phyloP scores from a whole-genome alignment of 371 early-diverging fungal genomes.

The Mortierella sp. region DNA sequence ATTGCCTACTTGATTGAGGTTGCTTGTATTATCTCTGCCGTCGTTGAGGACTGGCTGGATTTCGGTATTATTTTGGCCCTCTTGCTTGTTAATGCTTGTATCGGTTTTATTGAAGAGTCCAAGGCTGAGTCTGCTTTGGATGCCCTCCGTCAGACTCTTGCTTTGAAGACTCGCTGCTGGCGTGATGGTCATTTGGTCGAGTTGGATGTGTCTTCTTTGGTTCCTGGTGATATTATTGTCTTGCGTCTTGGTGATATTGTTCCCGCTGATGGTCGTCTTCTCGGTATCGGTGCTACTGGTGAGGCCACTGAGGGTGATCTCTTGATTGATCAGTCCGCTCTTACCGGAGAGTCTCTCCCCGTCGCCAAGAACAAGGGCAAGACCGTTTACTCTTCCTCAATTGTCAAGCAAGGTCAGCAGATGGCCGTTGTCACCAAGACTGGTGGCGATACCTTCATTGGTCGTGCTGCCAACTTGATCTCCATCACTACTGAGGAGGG shows the following conservation, averaged over 20 bases:
- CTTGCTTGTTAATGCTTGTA: slow-evolving; percentile 87
- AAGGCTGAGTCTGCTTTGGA: slow-evolving; percentile 92
- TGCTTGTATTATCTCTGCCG: slow-evolving; percentile 76
- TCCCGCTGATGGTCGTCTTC: slow-evolving; percentile 92
- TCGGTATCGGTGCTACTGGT: slow-evolving; percentile 88
- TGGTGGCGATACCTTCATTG: slow-evolving; percentile 88
- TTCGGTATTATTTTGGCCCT: slow-evolving; percentile 88
- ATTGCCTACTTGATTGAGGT: slow-evolving; percentile 90
- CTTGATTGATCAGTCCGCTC: slow-evolving; percentile 94
- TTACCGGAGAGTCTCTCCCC: slow-evolving; percentile 95
- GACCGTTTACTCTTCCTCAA: slow-evolving; percentile 86
- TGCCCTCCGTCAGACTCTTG: slow-evolving; percentile 79
- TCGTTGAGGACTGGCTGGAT: slow-evolving; percentile 75
- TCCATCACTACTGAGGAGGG: slow-evolving; percentile 85
- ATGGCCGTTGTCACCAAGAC: slow-evolving; percentile 89
- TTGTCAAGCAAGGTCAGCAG: slow-evolving; percentile 89
- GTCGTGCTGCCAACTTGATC: slow-evolving; percentile 90
- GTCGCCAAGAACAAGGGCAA: slow-evolving; percentile 85
- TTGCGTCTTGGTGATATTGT: slow-evolving; percentile 94
- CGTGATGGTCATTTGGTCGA: slow-evolving; percentile 85
- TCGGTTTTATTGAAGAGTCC: slow-evolving; percentile 91
- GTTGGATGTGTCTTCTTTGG: slow-evolving; percentile 79
- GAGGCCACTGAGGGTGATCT: slow-evolving; percentile 80
- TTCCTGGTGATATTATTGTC: slow-evolving; percentile 91
- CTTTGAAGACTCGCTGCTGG: slow-evolving; percentile 83